Evolutionary conservation across 306 rosid genomes (phyloP).

Genomic region (Lathyrus sativus): DNA sequence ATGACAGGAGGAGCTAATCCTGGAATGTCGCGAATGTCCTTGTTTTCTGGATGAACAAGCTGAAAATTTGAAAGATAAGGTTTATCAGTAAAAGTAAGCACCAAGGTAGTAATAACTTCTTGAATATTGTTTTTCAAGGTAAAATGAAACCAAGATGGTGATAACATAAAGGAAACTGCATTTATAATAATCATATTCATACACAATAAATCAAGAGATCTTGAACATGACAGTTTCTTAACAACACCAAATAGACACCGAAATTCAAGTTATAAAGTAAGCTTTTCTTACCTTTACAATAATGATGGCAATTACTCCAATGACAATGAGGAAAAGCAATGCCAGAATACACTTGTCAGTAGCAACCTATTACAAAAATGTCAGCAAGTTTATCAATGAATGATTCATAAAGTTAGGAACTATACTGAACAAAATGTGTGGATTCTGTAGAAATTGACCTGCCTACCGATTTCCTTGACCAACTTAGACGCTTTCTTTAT

Average conservation of each 20-base stretch:
- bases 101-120: too few species aligned
- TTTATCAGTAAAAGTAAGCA: too few species aligned
- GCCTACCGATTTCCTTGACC: constrained; percentile 99
- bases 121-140: background rate
- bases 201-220: too few species aligned
- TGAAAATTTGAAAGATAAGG: constrained; percentile 40
- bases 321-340: constrained; percentile 70
- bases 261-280: constrained; percentile 20
- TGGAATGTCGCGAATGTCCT: constrained; percentile 83
- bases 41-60: constrained; percentile 85
- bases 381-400: constrained; percentile 25
- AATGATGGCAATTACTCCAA: constrained; percentile 80
- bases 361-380: constrained; percentile 61
- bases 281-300: constrained; percentile 76
- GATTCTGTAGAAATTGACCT: constrained; percentile 71
- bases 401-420: constrained; percentile 14
- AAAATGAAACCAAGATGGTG: background rate
- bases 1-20: constrained; percentile 90
- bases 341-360: constrained; percentile 90
- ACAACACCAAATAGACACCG: too few species aligned
- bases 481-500: constrained; percentile 86
- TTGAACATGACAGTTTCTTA: too few species aligned
- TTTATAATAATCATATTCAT: too few species aligned
- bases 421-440: constrained; percentile 33
- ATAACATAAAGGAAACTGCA: background rate